phyloP scores from a whole-genome alignment of 768 basidiomycete genomes.

The Pholiota conissans region DNA sequence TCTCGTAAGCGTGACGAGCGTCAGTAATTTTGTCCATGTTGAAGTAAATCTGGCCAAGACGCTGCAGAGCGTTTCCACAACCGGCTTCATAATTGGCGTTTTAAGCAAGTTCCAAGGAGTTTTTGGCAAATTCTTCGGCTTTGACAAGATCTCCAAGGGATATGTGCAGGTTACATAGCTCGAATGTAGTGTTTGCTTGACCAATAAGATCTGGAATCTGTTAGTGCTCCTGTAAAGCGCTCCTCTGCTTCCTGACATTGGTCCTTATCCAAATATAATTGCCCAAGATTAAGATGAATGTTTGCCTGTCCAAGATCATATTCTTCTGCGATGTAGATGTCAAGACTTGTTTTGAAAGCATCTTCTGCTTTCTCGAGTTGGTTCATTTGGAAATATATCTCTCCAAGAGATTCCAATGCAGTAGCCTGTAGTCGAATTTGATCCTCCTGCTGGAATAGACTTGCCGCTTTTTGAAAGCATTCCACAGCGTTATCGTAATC shows the following conservation, averaged over 20 bases:
- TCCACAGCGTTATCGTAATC: neutral
- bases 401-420: neutral
- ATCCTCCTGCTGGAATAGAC: neutral
- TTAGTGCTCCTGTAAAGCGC: neutral
- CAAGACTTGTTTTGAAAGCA: neutral
- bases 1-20: neutral
- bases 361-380: neutral
- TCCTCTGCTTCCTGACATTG: neutral
- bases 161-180: neutral
- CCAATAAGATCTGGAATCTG: neutral
- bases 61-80: neutral
- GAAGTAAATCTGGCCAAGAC: neutral
- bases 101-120: neutral
- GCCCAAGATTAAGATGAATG: neutral
- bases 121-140: neutral
- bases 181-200: neutral
- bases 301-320: neutral
- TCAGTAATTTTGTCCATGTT: neutral
- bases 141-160: neutral
- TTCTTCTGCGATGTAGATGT: neutral
- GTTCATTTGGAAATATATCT: neutral
- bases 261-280: neutral
- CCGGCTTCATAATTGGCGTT: neutral
- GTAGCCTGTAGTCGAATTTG: neutral
- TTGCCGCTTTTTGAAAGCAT: neutral